Base-by-base conservation (phyloP, 192 early-diverging fungal species). In the Globomyces pollinis-pini region DNA sequence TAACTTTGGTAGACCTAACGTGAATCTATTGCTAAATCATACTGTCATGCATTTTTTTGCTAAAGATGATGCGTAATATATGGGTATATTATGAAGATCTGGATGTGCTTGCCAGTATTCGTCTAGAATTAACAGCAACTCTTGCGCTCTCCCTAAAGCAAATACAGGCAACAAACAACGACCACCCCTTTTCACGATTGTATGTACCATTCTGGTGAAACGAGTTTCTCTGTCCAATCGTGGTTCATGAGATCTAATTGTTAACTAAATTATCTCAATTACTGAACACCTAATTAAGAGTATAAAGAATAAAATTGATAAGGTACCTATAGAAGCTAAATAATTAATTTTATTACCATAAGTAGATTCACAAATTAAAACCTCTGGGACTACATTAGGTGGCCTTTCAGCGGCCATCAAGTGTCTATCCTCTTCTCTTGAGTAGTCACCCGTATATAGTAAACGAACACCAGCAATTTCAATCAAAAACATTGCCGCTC, bases 361-460 rank as follows among this genome's bases (percentile, higher is more conserved):
- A 1, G 96, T 99, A 29, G 86, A 88, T 64, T 99, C 96, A 47
- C 88, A 90, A 43, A 99, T 95, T 54, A 99, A 73, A 9, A 99
- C 91, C 57, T 96, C 93, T 8, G 91, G 83, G 21, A 81, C 65
- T 0, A 89, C 85, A 62, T 73, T 72, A 20, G 81, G 79, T 0
- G 96, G 96, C 23, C 84, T 80, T 62, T 99, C 96, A 3, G 94
- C 96, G 1, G 93, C 89, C 81, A 94, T 91, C 53, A 99, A 81
- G 69, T 99, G 96, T 7, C 96, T 83, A 75, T 99, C 96, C 70
- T 99, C 96, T 72, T 99, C 96, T 36, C 94, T 87, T 24, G 93
- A 96, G 64, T 99, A 99, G 68, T 99, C 96, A 42, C 96, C 96
- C 1, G 96, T 99, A 70, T 99, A 99, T 9, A 99, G 76, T 18